Evolutionary conservation across 208 protist genomes (phyloP), one percentile per base, ranked within the genome.

Genomic region (Acanthamoeba triangularis): DNA sequence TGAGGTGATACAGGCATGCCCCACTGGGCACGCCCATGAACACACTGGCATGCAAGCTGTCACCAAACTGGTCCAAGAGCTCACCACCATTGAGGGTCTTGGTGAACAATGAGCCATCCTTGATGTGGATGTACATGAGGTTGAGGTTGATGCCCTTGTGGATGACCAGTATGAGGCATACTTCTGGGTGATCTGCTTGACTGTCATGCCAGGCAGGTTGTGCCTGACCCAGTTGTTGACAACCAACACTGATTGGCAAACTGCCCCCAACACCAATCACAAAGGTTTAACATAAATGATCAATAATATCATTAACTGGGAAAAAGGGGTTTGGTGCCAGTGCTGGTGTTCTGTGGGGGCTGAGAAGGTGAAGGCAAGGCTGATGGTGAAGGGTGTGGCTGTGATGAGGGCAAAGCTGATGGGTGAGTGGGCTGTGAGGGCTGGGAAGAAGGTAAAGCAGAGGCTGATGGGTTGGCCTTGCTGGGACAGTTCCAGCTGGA

Each of bases 81-180:
- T 44, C 23, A 1, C 49, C 0, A 33, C 74, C 74, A 33, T 84
- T 33, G 41, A 84, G 35, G 6, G 35, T 52, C 41, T 84, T 33
- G 35, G 74, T 44, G 74, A 84, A 84, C 41, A 33, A 84, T 5
- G 41, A 56, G 74, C 44, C 44, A 20, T 84, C 74, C 74, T 84
- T 33, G 20, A 84, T 33, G 44, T 25, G 33, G 74, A 84, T 33
- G 44, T 84, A 84, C 33, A 33, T 52, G 4, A 84, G 74, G 74
- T 84, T 52, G 44, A 84, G 35, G 20, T 44, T 11, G 14, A 84
- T 25, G 20, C 30, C 30, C 20, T 18, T 84, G 74, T 25, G 47
- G 74, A 84, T n/a, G 74, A 49, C 35, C 35, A 84, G 74, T 84
- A 84, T 20, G 14, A 25, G 20, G 74, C 23, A 8, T 84, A 84